Evolutionary conservation across 306 rosid species (phyloP).

Genomic region (Acacia confusa): DNA sequence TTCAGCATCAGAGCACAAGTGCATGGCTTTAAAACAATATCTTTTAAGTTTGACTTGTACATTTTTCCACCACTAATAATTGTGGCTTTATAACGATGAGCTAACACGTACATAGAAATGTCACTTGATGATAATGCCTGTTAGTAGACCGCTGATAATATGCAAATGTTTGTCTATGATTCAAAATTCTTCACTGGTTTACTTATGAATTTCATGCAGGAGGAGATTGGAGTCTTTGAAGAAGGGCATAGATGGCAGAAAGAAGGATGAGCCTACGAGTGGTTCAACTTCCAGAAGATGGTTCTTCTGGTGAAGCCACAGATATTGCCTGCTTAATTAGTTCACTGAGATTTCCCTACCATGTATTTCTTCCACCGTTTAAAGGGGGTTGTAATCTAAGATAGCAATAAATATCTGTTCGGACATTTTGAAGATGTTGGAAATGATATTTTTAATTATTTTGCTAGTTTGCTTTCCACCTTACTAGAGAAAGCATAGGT

Average conservation of each 20-base stretch:
- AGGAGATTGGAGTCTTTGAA: constrained; percentile 75
- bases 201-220: constrained; percentile 45
- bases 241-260: constrained; percentile 66
- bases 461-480: not conserved
- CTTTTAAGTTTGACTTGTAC: too few species aligned
- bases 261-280: constrained; percentile 31
- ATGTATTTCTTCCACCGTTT: not conserved
- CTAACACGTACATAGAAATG: not conserved
- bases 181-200: constrained; percentile 21
- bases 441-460: not conserved
- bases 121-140: not conserved
- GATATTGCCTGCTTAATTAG: not conserved
- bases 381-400: not conserved
- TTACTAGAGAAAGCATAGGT: not conserved
- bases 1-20: too few species aligned
- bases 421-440: not conserved
- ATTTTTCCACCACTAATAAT: too few species aligned
- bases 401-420: not conserved
- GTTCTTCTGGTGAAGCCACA: constrained; percentile 40
- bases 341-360: not conserved
- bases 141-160: not conserved
- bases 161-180: constrained; percentile 1
- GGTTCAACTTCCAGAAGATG: constrained; percentile 40
- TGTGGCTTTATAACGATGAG: not conserved
- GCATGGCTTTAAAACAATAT: too few species aligned